A percentile compares a stretch with the other conserved stretches of the same genome.
phyloP scores from a whole-genome alignment of 345 rosid genomes.

The Pistacia atlantica region DNA sequence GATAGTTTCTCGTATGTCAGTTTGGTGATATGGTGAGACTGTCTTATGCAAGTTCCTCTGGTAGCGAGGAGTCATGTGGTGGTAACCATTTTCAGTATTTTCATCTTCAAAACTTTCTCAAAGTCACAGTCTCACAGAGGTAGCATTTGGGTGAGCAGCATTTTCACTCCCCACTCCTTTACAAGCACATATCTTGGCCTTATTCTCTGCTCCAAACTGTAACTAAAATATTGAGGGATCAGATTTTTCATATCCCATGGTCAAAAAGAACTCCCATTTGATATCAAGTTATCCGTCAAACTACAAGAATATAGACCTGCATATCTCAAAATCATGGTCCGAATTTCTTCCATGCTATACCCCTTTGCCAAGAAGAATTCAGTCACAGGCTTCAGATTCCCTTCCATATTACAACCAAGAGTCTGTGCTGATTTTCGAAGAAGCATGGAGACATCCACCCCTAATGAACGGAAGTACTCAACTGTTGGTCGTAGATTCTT shows the following conservation, averaged over 20 bases:
- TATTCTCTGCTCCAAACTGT: neutral
- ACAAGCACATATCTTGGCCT: constrained; percentile 48
- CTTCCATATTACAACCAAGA: constrained; percentile 44
- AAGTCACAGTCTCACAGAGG: constrained; percentile 32
- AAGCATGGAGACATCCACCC: constrained; percentile 39
- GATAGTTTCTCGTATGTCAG: too few relatives aligned
- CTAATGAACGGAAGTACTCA: constrained; percentile 38
- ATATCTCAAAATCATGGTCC: constrained; percentile 29
- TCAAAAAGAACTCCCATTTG: constrained; percentile 28
- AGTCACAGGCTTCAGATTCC: constrained; percentile 42
- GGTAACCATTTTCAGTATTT: constrained; percentile 5
- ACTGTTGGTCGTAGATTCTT: constrained; percentile 33
- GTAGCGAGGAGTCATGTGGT: too few relatives aligned
- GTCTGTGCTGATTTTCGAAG: constrained; percentile 40
- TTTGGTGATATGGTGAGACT: neutral
- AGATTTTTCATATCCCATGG: constrained; percentile 42
- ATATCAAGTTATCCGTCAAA: constrained; percentile 37
- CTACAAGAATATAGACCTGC: constrained; percentile 44
- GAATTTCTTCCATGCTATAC: constrained; percentile 26
- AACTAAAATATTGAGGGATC: constrained; percentile 12
- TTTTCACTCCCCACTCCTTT: constrained; percentile 25
- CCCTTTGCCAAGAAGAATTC: constrained; percentile 46
- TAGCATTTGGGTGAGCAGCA: constrained; percentile 41
- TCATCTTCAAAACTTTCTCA: constrained; percentile 36
- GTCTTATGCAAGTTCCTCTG: neutral